A percentile compares a stretch with the other conserved stretches of the same genome.
Conservation (phyloP, 768 basidiomycete genomes). For the Daedaleopsis sinensis region DNA sequence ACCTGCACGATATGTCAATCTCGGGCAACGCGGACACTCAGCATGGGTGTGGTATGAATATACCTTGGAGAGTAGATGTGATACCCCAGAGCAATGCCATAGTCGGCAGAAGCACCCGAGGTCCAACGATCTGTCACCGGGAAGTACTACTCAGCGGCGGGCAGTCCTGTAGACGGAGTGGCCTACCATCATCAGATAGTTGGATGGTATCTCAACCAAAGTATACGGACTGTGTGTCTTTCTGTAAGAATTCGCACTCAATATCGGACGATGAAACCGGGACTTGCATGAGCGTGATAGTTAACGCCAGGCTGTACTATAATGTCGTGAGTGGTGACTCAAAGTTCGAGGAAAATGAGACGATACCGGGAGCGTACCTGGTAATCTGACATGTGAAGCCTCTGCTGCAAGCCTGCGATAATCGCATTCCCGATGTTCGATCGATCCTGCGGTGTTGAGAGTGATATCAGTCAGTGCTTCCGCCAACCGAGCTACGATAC, state of each 20-base stretch:
- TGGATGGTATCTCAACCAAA: conserved; percentile 29
- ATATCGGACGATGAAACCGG: neutral
- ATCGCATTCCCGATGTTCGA: conserved; percentile 35
- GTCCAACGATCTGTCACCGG: conserved; percentile 48
- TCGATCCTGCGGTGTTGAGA: conserved; percentile 4
- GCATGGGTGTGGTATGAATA: neutral
- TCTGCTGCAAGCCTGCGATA: conserved; percentile 36
- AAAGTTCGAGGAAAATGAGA: neutral
- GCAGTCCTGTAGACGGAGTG: no score
- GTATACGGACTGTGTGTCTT: conserved; percentile 34
- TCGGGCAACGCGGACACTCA: no score
- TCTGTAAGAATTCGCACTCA: conserved; percentile 14
- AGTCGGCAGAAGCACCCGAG: conserved; percentile 62
- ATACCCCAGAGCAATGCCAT: conserved; percentile 71
- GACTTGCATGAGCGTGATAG: conserved; percentile 5
- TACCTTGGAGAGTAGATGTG: conserved; percentile 64
- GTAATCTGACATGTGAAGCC: conserved; percentile 31
- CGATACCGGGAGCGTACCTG: conserved; percentile 29
- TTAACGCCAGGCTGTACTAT: neutral
- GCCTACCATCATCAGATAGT: conserved; percentile 24
- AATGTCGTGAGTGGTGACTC: no score
- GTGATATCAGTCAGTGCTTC: neutral
- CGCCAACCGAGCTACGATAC: no score
- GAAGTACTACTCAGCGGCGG: neutral
- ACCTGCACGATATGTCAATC: conserved; percentile 33